phyloP scores from a whole-genome alignment of 176 grass and related monocot genomes.

The Rhipidocladum racemiflorum region DNA sequence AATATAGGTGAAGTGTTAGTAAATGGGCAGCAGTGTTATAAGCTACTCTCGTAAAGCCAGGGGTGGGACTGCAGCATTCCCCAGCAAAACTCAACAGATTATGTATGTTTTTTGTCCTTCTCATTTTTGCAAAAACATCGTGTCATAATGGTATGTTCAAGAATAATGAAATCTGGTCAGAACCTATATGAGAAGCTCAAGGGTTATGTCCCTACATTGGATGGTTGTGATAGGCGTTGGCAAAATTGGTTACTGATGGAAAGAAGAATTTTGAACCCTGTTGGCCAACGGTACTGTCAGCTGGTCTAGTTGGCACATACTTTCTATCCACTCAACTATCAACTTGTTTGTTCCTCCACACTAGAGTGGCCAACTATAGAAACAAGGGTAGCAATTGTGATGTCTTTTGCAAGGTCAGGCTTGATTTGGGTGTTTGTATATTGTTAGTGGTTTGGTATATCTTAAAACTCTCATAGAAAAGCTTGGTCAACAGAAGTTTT shows the following conservation, averaged over 20 bases:
- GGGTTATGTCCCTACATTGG: not conserved
- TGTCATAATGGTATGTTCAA: not conserved
- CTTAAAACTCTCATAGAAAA: not conserved
- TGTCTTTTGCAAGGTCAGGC: not conserved
- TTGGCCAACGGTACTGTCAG: not conserved
- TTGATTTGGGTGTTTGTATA: constrained; percentile 7
- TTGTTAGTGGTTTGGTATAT: not conserved
- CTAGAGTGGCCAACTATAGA: not conserved
- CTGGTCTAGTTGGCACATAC: not conserved
- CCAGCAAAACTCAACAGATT: not conserved
- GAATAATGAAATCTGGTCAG: not conserved
- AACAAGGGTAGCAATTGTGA: not conserved
- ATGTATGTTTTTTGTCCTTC: not conserved
- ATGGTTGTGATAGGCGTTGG: not conserved
- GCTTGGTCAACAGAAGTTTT: not conserved
- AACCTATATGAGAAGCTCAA: not conserved
- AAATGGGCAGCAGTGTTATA: not conserved
- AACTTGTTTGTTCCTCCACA: not conserved
- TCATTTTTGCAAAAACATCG: not conserved
- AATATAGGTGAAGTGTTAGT: not conserved
- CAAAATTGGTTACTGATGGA: not conserved
- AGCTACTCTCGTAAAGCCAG: not conserved
- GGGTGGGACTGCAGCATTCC: not conserved
- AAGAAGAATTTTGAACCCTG: not conserved
- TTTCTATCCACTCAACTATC: not conserved